These are phyloP conservation scores for Colletotrichum graminicola DNA, from an alignment of 2,329 filamentous ascomycete genomes.

Conservation along the genomic window DNA sequence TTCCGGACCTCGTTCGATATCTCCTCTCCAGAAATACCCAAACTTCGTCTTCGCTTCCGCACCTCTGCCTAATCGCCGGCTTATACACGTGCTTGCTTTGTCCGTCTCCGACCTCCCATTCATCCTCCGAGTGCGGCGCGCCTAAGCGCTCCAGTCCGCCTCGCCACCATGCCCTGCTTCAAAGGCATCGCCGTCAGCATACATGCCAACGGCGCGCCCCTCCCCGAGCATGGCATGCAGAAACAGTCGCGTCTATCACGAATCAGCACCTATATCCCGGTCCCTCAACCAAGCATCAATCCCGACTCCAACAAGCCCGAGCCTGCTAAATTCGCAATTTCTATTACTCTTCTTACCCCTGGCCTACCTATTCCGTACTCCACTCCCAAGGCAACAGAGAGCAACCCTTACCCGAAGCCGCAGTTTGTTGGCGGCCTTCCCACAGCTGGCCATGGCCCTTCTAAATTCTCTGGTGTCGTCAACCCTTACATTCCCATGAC, in stretches of 20 bases:
- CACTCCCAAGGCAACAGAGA: conserved; percentile 81
- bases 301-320: conserved; percentile 79
- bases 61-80: not conserved
- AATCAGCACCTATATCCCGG: conserved; percentile 97
- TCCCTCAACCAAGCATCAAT: conserved; percentile 83
- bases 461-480: conserved; percentile 68
- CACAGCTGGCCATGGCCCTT: conserved; percentile 61
- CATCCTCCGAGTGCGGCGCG: conserved; percentile 8
- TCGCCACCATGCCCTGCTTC: conserved; percentile 86
- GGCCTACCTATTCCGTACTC: conserved; percentile 93
- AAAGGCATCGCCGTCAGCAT: conserved; percentile 99
- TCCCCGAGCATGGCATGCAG: conserved; percentile 94
- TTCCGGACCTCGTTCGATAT: not conserved
- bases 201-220: conserved; percentile 82
- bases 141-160: conserved; percentile 1
- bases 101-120: not conserved
- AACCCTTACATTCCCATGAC: conserved; percentile 93
- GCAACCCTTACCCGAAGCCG: conserved; percentile 83
- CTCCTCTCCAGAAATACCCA: not conserved
- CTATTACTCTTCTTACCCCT: conserved; percentile 93
- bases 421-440: conserved; percentile 82
- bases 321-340: conserved; percentile 96
- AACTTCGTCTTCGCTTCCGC: not conserved
- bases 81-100: conserved; percentile 2
- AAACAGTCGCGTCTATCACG: conserved; percentile 91